These are phyloP conservation scores for Curvularia sp. DNA, from an alignment of 2,329 filamentous ascomycete genomes.

Conservation along the genomic window DNA sequence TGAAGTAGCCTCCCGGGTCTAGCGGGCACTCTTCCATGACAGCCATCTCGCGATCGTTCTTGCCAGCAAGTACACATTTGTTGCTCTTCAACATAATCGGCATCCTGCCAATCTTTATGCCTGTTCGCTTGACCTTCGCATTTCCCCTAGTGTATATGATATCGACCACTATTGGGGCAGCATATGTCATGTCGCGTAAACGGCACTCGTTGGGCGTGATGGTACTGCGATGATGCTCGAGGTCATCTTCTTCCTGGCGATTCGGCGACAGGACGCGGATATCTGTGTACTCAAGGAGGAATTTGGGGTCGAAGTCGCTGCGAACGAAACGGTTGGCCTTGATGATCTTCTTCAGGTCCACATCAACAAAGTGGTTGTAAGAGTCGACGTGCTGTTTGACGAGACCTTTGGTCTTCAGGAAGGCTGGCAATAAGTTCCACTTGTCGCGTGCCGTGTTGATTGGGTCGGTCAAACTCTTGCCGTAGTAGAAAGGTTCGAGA, in stretches of 20 bases:
- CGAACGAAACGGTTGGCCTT: conserved; percentile 86
- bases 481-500: conserved; percentile 73
- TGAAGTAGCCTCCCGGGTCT: conserved; percentile 97
- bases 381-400: conserved; percentile 99
- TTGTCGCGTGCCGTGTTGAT: conserved; percentile 83
- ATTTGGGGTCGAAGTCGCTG: conserved; percentile 90
- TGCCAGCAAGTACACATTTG: conserved; percentile 85
- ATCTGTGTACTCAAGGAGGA: conserved; percentile 89
- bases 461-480: conserved; percentile 71
- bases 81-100: conserved; percentile 97
- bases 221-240: conserved; percentile 56
- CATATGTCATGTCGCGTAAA: conserved; percentile 96
- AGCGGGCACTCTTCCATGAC: conserved; percentile 93
- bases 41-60: conserved; percentile 87
- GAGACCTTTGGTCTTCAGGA: conserved; percentile 94
- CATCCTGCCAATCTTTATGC: conserved; percentile 84
- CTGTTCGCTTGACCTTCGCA: conserved; percentile 73
- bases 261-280: conserved; percentile 86
- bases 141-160: conserved; percentile 88
- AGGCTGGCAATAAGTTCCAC: conserved; percentile 96
- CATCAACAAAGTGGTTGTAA: conserved; percentile 97
- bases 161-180: conserved; percentile 91
- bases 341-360: conserved; percentile 96
- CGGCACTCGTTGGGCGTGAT: conserved; percentile 96
- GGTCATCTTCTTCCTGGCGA: conserved; percentile 76